Base-by-base conservation (phyloP, 73 alveolate species). In the Paraurostyla sp. region DNA sequence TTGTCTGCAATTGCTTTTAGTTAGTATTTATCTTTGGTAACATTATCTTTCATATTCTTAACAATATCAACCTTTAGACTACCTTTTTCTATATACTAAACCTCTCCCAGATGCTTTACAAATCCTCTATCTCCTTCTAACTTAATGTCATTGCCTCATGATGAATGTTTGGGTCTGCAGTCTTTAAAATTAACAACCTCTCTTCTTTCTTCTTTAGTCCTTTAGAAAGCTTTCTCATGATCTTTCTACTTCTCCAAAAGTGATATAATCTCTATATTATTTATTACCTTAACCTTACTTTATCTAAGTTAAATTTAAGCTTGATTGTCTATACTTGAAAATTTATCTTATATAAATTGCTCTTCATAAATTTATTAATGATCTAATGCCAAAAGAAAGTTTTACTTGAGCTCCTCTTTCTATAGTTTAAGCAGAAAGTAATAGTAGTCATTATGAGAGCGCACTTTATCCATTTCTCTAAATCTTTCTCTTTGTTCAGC, bases 121-220 rank as follows among this genome's bases (percentile, higher is more conserved):
- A 65, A 65, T 13, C 60, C 82, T 35, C 25, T 65, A 25, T 65
- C 82, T 0, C 82, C 58, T 40, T 65, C 82, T 22, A 38, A 13
- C 32, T 38, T n/a, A 18, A 4, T 38, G 22, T 36, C 42, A 11
- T 32, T 65, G 23, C 69, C 69, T 4, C 23, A 27, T 9, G 69
- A 54, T 54, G 9, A 9, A 27, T 65, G 22, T 38, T 65, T 65
- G 2, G 82, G 82, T 65, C 82, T 36, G 82, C 82, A 65, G 25
- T 65, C 82, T 38, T 65, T 65, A 38, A 38, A 65, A 35, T 65
- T 65, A 35, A 65, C 82, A 38, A 65, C 58, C 6, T 65, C 82
- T 65, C 82, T 65, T 38, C 82, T 32, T 38, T 65, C 54, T 36
- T 65, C 82, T 65, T 65, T 65, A 7, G 82, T 65, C 46, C 82